These are phyloP conservation scores for Euclidium syriacum DNA, from an alignment of 345 rosid genomes.

Conservation along the genomic window DNA sequence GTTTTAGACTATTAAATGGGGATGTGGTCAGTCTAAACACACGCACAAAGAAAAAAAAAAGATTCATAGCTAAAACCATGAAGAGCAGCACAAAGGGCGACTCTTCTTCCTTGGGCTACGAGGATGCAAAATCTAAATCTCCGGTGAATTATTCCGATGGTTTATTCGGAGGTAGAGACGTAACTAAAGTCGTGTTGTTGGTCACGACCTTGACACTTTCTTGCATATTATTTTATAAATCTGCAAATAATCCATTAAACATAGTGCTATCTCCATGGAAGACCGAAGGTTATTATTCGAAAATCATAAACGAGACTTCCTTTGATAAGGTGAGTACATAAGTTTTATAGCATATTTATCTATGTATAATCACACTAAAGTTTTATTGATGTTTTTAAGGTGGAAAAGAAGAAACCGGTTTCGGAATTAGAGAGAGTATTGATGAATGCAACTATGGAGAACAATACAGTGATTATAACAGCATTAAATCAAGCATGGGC, in stretches of 20 bases:
- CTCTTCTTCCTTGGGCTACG: slow-evolving; percentile 16
- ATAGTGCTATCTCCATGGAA: slow-evolving; percentile 18
- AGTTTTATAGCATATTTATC: too few species aligned
- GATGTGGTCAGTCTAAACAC: background rate
- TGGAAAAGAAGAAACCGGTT: slow-evolving; percentile 6
- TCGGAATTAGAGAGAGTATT: slow-evolving; percentile 25
- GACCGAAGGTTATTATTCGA: background rate
- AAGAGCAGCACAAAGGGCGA: slow-evolving; percentile 8
- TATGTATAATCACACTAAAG: too few species aligned
- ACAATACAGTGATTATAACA: slow-evolving; percentile 57
- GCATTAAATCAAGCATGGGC: slow-evolving; percentile 75
- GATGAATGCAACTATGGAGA: slow-evolving; percentile 26
- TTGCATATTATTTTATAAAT: slow-evolving; percentile 18
- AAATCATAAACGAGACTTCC: slow-evolving; percentile 11
- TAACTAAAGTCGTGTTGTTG: slow-evolving; percentile 12
- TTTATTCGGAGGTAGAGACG: slow-evolving; percentile 14
- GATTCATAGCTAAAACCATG: slow-evolving; percentile 14
- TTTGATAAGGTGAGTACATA: slow-evolving; percentile 9
- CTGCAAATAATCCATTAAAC: slow-evolving; percentile 19
- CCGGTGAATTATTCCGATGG: slow-evolving; percentile 5
- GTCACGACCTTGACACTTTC: slow-evolving; percentile 21
- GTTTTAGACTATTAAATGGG: slow-evolving; percentile 15
- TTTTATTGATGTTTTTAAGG: too few species aligned
- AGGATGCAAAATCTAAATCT: slow-evolving; percentile 8
- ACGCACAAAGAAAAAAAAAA: background rate